phyloP scores from a whole-genome alignment of 371 early-diverging fungal genomes.

The Mucor racemosus region DNA sequence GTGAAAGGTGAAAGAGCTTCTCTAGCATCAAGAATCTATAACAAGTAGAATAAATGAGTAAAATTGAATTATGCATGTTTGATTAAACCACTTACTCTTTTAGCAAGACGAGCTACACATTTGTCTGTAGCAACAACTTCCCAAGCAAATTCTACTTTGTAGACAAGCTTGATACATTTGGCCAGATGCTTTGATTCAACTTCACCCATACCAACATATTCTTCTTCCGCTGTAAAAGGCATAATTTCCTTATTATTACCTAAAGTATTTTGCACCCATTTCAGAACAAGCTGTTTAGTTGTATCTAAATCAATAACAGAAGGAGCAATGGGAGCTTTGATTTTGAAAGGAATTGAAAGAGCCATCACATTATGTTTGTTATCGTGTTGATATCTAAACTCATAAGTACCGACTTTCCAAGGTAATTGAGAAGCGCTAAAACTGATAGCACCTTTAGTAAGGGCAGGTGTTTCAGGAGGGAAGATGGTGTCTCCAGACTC shows the following conservation, averaged over 20 bases:
- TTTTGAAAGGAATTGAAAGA: conserved; percentile 77
- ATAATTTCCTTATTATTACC: conserved; percentile 57
- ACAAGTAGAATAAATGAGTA: not conserved
- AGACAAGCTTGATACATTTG: conserved; percentile 77
- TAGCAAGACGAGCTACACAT: conserved; percentile 51
- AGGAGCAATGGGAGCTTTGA: conserved; percentile 41
- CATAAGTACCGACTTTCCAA: conserved; percentile 87
- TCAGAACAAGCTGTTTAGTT: conserved; percentile 34
- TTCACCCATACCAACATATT: conserved; percentile 69
- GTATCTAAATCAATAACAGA: conserved; percentile 25
- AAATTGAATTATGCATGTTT: no score
- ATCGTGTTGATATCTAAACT: conserved; percentile 89
- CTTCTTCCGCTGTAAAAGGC: conserved; percentile 59
- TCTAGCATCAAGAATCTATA: conserved; percentile 40
- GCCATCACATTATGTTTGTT: conserved; percentile 86
- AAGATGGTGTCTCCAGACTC: conserved; percentile 19
- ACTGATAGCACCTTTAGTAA: conserved; percentile 44
- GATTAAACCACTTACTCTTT: conserved; percentile 31
- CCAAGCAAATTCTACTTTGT: conserved; percentile 88
- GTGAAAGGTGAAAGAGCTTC: conserved; percentile 43
- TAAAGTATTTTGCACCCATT: conserved; percentile 42
- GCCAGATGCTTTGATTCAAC: conserved; percentile 76
- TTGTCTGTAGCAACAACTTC: conserved; percentile 74
- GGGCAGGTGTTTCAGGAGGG: conserved; percentile 30
- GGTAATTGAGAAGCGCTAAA: conserved; percentile 74